Conservation (phyloP, 805 yeast genomes). For the Tetrapisispora namnaoensis region DNA sequence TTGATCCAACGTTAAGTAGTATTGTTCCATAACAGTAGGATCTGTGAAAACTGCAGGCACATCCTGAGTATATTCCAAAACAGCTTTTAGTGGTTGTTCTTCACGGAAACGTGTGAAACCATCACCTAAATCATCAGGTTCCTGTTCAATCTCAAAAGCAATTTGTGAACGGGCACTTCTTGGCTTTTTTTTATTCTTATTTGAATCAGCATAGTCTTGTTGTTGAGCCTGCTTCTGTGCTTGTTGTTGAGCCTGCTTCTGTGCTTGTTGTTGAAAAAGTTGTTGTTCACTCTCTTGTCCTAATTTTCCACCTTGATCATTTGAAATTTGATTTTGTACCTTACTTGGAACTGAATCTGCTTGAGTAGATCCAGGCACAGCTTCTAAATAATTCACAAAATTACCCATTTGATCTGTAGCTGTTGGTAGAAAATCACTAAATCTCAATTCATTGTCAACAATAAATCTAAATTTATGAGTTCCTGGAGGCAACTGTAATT, state of each 20-base stretch:
- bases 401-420: slow-evolving; percentile 97
- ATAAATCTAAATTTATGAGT: slow-evolving; percentile 91
- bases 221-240: slow-evolving; percentile 2
- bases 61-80: slow-evolving; percentile 43
- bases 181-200: slow-evolving; percentile 7
- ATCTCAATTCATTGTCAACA: slow-evolving; percentile 84
- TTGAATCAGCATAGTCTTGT: background rate
- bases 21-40: slow-evolving; percentile 80
- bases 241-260: slow-evolving; percentile 5
- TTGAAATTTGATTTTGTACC: background rate
- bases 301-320: background rate
- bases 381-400: slow-evolving; percentile 84
- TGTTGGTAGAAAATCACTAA: slow-evolving; percentile 83
- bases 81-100: slow-evolving; percentile 32
- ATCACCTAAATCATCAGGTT: slow-evolving; percentile 63
- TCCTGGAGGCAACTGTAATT: slow-evolving; percentile 75
- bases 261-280: slow-evolving; percentile 10
- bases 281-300: background rate
- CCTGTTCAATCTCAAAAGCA: slow-evolving; percentile 30
- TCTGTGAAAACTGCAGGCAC: slow-evolving; percentile 81
- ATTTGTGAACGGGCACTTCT: slow-evolving; percentile 43
- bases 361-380: slow-evolving; percentile 32
- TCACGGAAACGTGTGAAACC: slow-evolving; percentile 73
- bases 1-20: slow-evolving; percentile 66
- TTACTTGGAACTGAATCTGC: background rate